Evolutionary conservation across 768 basidiomycete genomes (phyloP), one percentile per base, ranked within the genome.

Genomic region (Termitomyces sp.): DNA sequence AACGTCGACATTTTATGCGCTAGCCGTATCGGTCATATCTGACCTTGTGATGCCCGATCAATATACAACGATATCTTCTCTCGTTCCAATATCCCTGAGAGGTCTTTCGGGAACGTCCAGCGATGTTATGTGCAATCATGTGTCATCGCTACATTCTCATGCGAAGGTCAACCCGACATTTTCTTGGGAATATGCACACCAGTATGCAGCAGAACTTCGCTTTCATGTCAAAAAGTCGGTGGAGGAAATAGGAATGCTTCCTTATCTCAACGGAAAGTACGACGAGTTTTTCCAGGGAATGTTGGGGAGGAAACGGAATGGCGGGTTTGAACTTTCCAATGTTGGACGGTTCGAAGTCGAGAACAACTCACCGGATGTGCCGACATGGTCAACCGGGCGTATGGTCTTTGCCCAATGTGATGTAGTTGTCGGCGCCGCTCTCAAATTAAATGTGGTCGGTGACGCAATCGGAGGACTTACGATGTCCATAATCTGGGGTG

Each of bases 301-400:
- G 59, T 54, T 73, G 18, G 73, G 72, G 16, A 66, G 63, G 60
- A 74, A 75, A 61, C 65, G 77, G 26, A 59, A 56, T 5, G 62
- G 18, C 18, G 69, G 68, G 33, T 53, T 78, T 18, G 71, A 72
- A 58, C 51, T 77, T 12, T 77, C 76, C n/a, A 78, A 78, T 61
- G 51, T 73, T 15, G 76, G 76, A 15, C 62, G 59, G 4, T 71
- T 74, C 28, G 57, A 58, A 8, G 44, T 46, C 1, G 42, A 44
- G 37, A 26, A 47, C 22, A 45, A 12, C 10, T 22, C 24, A 20
- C 22, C 8, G 0, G 62, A 29, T 22, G 56, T 56, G 13, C 36
- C 26, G 34, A 48, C 24, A 33, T 70, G 68, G 69, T 59, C 56
- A 39, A 64, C 65, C 10, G 66, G 60, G 37, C 55, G 55, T 22